Percentiles rank a stretch among this genome's conserved stretches.
These are phyloP conservation scores for Kitagawia praeruptora DNA, from an alignment of 129 eudicot genomes.

Conservation along the genomic window DNA sequence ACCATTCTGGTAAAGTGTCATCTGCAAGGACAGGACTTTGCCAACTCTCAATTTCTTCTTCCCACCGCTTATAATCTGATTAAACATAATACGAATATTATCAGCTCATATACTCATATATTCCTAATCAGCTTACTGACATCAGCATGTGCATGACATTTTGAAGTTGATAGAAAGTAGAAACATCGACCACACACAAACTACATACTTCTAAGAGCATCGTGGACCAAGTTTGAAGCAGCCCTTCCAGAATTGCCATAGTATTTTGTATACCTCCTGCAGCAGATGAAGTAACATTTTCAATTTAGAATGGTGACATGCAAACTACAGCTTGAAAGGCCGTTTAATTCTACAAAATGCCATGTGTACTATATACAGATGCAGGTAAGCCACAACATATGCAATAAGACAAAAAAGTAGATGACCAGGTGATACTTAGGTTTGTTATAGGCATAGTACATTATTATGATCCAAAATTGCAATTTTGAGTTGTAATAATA, in stretches of 20 bases:
- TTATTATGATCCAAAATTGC: neutral
- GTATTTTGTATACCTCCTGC: conserved; percentile 82
- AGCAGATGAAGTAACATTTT: neutral
- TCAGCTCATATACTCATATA: neutral
- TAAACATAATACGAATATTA: neutral
- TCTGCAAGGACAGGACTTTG: conserved; percentile 81
- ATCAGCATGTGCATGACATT: neutral
- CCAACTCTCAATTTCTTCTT: conserved; percentile 93
- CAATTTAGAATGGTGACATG: neutral
- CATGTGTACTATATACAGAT: neutral
- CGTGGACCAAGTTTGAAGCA: conserved; percentile 75
- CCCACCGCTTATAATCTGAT: conserved; percentile 88
- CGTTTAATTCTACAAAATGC: neutral
- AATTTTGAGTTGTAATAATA: neutral
- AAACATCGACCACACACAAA: neutral
- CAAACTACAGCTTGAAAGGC: neutral
- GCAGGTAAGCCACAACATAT: neutral
- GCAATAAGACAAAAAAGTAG: neutral
- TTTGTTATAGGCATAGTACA: neutral
- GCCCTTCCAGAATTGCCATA: conserved; percentile 85
- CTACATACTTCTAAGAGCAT: conserved; percentile 70
- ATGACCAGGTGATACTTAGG: neutral
- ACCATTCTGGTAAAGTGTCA: conserved; percentile 89
- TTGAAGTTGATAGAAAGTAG: neutral
- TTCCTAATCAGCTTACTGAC: neutral